Base-by-base conservation (phyloP, 2,329 filamentous ascomycete genomes). In the Nemania abortiva region DNA sequence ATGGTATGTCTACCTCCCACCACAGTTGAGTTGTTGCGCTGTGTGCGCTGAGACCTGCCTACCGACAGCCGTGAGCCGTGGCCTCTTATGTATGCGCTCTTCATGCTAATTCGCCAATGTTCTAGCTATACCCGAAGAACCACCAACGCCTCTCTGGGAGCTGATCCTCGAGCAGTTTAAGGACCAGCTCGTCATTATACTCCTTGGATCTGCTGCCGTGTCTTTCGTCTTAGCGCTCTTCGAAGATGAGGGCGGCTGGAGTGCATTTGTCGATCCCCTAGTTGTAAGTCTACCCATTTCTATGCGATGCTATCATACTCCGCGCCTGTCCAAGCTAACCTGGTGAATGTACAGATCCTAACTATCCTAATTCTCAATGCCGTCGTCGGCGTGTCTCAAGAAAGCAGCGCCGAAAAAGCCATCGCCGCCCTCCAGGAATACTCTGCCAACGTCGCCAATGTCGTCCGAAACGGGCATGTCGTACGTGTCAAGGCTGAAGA, bases 81-180 rank as follows among this genome's bases (percentile, higher is more conserved):
- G 39, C 34, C 53, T 54, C 60, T 56, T 53, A 50, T 42, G 47
- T 39, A 15, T 57, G 65, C 60, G 63, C 50, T 56, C 65, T 49
- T 65, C 45, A 49, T 69, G 60, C 70, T 72, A 65, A 71, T 39
- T 58, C 45, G 29, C 47, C 60, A 56, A 55, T 54, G 50, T 59
- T 60, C n/a, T 70, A 89, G 87, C 86, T 56, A 90, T 90, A 70
- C 83, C 87, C 54, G 96, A 99, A 84, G 96, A 99, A 73, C 96
- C 96, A 63, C 94, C 96, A 2, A 99, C 96, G 37, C 96, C 96
- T 47, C 81, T 99, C 56, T 99, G 95, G 96, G 89, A 98, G 83
- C 90, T 99, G 72, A 93, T 99, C 65, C 88, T 99, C 68, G 96
- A 99, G 83, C 96, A 99, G 81, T 99, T 99, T 88, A 98, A 99